Evolutionary conservation across 129 eudicot genomes (phyloP).

Genomic region (Artemisia annua): DNA sequence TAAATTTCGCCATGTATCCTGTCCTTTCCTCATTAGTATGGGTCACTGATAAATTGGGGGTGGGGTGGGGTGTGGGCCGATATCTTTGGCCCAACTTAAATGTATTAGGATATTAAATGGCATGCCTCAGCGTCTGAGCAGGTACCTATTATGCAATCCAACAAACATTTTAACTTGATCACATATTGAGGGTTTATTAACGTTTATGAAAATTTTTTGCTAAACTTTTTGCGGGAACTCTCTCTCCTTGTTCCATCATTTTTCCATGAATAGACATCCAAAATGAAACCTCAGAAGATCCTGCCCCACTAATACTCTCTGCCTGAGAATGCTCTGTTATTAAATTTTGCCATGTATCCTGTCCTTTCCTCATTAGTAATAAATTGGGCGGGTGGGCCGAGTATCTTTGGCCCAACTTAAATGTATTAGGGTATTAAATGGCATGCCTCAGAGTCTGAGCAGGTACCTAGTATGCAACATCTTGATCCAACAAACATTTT

Average conservation of each 20-base stretch:
- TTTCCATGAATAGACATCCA: conserved; percentile 4
- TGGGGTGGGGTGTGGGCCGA: conserved; percentile 22
- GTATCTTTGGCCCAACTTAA: conserved; percentile 30
- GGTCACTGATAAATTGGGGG: conserved; percentile 14
- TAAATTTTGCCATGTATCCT: conserved; percentile 11
- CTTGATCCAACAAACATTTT: conserved; percentile 19
- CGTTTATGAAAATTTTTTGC: no score
- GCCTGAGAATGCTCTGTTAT: conserved; percentile 2
- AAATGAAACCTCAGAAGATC: conserved; percentile 8
- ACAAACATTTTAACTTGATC: no score
- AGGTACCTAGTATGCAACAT: background rate
- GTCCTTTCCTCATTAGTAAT: conserved; percentile 13
- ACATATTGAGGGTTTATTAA: no score
- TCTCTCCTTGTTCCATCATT: background rate
- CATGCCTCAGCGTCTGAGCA: background rate
- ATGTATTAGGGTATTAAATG: conserved; percentile 8
- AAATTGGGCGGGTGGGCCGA: conserved; percentile 32
- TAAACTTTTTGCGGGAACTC: background rate
- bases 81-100: conserved; percentile 30
- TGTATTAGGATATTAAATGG: conserved; percentile 6
- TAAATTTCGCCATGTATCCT: conserved; percentile 11
- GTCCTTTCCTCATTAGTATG: conserved; percentile 11
- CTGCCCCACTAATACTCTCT: background rate
- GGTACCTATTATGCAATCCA: conserved; percentile 9
- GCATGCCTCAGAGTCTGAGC: background rate